Evolutionary conservation across 768 basidiomycete species (phyloP).

Genomic region (Kwoniella sp.): DNA sequence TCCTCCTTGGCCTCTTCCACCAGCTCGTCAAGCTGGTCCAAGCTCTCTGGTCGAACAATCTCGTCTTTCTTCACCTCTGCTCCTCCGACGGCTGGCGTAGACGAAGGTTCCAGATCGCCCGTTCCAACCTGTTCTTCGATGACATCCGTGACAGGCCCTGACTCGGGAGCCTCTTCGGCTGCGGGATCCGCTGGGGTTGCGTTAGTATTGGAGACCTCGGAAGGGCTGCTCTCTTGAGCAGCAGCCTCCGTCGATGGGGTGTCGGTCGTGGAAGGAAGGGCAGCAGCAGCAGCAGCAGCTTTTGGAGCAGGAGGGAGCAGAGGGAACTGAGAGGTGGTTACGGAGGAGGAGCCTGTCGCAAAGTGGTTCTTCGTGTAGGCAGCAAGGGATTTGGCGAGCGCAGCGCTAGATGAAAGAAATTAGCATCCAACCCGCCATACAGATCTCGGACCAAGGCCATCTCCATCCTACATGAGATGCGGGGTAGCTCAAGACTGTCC

Average conservation of each 20-base stretch:
- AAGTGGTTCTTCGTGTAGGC: slow-evolving; percentile 80
- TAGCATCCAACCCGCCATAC: too few species aligned
- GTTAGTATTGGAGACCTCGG: too few species aligned
- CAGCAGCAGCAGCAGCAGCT: slow-evolving; percentile 33
- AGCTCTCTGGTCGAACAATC: slow-evolving; percentile 31
- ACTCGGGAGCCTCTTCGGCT: slow-evolving; percentile 3
- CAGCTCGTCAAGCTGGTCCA: slow-evolving; percentile 37
- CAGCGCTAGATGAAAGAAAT: slow-evolving; percentile 60
- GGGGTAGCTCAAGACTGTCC: too few species aligned
- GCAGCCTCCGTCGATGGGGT: background rate
- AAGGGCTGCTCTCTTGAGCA: background rate
- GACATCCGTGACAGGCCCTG: slow-evolving; percentile 32
- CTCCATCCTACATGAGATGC: background rate
- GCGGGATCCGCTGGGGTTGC: background rate
- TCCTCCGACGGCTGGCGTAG: slow-evolving; percentile 37
- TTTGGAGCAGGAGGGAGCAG: slow-evolving; percentile 60
- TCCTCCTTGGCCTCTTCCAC: slow-evolving; percentile 36
- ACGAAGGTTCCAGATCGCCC: slow-evolving; percentile 37
- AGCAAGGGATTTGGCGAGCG: slow-evolving; percentile 69
- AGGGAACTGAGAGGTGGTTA: slow-evolving; percentile 59
- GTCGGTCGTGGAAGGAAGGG: slow-evolving; percentile 4
- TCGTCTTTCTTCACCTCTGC: slow-evolving; percentile 31
- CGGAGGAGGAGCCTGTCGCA: slow-evolving; percentile 72
- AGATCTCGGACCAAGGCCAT: background rate
- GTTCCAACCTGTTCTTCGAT: slow-evolving; percentile 36